Percentiles rank a stretch among this genome's conserved stretches.
These are phyloP conservation scores for Daldinia bambusicola DNA, from an alignment of 495 filamentous ascomycete genomes.

Conservation along the genomic window DNA sequence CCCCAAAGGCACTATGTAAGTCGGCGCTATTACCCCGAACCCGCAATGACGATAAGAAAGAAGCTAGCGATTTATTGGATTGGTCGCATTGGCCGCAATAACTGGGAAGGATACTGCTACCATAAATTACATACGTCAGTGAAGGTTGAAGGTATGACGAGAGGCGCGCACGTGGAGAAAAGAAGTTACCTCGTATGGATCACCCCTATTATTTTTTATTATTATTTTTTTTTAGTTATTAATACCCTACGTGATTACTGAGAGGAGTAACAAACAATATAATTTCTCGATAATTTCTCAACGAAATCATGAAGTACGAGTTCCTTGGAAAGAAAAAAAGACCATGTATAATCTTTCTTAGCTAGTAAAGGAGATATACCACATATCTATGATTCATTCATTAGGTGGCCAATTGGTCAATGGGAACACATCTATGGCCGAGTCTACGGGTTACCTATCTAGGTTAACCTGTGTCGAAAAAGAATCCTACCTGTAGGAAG, in stretches of 20 bases:
- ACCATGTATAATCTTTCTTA: neutral
- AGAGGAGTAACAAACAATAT: neutral
- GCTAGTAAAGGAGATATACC: neutral
- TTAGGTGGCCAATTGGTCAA: too few species aligned
- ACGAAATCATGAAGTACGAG: neutral
- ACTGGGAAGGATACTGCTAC: constrained; percentile 5
- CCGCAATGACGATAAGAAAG: constrained; percentile 6
- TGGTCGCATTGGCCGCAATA: neutral
- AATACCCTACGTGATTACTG: constrained; percentile 28
- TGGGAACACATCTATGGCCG: constrained; percentile 22
- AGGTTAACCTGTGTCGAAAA: neutral
- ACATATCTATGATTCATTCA: constrained; percentile 1
- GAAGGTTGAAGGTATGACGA: constrained; percentile 17
- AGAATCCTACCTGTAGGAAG: neutral
- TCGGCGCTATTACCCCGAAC: neutral
- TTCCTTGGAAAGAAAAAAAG: neutral
- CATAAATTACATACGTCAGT: constrained; percentile 7
- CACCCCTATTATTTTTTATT: constrained; percentile 21
- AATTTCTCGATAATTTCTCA: neutral
- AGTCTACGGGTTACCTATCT: neutral
- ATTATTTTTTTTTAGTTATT: too few species aligned
- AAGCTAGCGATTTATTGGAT: neutral
- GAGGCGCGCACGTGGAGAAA: constrained; percentile 39
- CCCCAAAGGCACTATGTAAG: neutral
- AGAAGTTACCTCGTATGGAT: constrained; percentile 32